Conservation (phyloP, 306 rosid species). For the Cucurbita argyrosperma region DNA sequence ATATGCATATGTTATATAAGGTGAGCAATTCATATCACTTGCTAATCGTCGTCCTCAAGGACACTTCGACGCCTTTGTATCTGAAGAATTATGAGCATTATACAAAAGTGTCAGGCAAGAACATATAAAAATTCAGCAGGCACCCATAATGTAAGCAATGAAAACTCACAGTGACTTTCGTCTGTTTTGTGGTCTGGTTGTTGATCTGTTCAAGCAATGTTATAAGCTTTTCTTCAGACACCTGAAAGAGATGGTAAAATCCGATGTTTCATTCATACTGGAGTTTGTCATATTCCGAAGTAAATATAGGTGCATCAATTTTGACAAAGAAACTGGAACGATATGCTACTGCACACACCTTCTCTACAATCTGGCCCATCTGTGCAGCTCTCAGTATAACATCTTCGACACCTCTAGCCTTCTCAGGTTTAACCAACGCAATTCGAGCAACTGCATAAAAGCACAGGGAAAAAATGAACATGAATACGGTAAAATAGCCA, state of each 20-base stretch:
- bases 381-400: slow-evolving; percentile 85
- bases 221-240: slow-evolving; percentile 87
- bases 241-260: slow-evolving; percentile 27
- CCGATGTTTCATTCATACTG: neutral
- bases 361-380: slow-evolving; percentile 80
- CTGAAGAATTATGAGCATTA: slow-evolving; percentile 23
- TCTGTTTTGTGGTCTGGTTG: slow-evolving; percentile 75
- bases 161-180: slow-evolving; percentile 81
- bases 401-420: slow-evolving; percentile 97
- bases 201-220: slow-evolving; percentile 90
- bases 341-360: slow-evolving; percentile 42
- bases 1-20: slow-evolving; percentile 7
- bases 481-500: neutral
- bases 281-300: neutral
- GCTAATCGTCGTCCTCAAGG: slow-evolving; percentile 85
- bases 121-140: neutral
- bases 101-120: neutral
- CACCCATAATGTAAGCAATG: neutral
- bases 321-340: neutral
- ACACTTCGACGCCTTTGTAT: slow-evolving; percentile 95
- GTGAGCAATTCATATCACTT: slow-evolving; percentile 8
- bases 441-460: slow-evolving; percentile 53
- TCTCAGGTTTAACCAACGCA: slow-evolving; percentile 98
- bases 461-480: neutral
- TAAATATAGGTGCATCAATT: neutral